Evolutionary conservation across 306 rosid species (phyloP).

Genomic region (Cercis canadensis): DNA sequence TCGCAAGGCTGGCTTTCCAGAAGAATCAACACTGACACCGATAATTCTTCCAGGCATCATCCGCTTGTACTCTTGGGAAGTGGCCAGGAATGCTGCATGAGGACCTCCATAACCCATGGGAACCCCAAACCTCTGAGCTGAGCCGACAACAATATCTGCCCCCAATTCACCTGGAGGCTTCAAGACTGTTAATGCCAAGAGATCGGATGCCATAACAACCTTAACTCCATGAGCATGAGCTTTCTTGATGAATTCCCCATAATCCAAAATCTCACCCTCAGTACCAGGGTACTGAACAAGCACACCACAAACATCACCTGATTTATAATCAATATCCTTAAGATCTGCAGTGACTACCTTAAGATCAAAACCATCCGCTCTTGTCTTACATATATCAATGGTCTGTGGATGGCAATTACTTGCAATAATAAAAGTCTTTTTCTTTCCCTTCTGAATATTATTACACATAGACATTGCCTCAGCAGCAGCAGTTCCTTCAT

Average conservation of each 20-base stretch:
- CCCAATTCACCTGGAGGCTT: constrained; percentile 98
- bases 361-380: constrained; percentile 92
- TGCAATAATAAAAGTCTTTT: constrained; percentile 87
- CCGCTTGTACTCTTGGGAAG: constrained; percentile 99
- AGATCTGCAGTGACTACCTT: constrained; percentile 71
- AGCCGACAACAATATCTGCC: constrained; percentile 97
- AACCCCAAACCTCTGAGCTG: constrained; percentile 97
- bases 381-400: constrained; percentile 80
- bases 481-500: constrained; percentile 99
- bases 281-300: constrained; percentile 99
- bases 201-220: constrained; percentile 98
- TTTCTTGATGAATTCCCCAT: constrained; percentile 83
- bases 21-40: constrained; percentile 92
- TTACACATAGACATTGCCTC: constrained; percentile 99
- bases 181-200: constrained; percentile 84
- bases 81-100: constrained; percentile 96
- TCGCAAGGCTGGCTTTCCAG: constrained; percentile 89
- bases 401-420: constrained; percentile 94
- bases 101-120: constrained; percentile 99
- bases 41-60: constrained; percentile 99
- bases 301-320: constrained; percentile 97
- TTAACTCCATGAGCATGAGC: constrained; percentile 95
- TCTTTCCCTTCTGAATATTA: constrained; percentile 84
- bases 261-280: constrained; percentile 96
- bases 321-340: constrained; percentile 76